Evolutionary conservation across 139 green algal species (phyloP), one percentile per base, ranked within the genome.

Genomic region (Ettlia oleoabundans): DNA sequence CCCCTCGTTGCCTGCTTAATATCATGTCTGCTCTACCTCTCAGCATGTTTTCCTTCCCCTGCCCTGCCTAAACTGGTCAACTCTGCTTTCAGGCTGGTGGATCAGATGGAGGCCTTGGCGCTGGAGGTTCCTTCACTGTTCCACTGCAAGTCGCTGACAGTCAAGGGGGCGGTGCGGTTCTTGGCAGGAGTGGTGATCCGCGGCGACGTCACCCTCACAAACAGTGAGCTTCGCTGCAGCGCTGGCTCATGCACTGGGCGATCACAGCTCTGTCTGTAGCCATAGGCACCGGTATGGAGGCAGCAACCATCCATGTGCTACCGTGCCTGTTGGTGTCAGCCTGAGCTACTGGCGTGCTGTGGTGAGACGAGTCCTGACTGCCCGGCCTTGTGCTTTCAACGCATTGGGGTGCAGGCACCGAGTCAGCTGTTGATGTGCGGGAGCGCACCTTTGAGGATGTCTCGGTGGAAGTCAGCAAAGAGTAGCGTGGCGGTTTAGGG

Each of bases 121-220:
- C 75, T 81, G 8, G 65, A 30, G 2, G 19, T 88, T 13, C 94
- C 94, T 58, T 93, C 84, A 42, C 88, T 98, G 32, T 64, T 86
- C n/a, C n/a, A 66, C 4, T 88, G 82, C 72, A 90, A 43, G 21
- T 88, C 71, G 8, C 84, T 98, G 4, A 95, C 88, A 0, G 94
- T 98, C 43, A 96, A 95, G 88, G 94, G 93, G 0, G 65, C 87
- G 1, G 90, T 95, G 24, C 84, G 82, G 38, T 96, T 96, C 77
- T 65, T 41, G 32, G 53, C 77, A 30, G 88, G 88, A 10, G 80
- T 92, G 40, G 76, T 81, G 38, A 75, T 95, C 53, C 69, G 82
- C 67, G 91, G 91, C 24, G 88, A 91, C 30, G 90, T 94, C 18
- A 90, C 84, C 10, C 37, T 95, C 9, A 61, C 30, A 55, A 85